Evolutionary conservation across 2,329 filamentous ascomycete genomes (phyloP), one percentile per base, ranked within the genome.

Genomic region (Phialocephala subalpina): DNA sequence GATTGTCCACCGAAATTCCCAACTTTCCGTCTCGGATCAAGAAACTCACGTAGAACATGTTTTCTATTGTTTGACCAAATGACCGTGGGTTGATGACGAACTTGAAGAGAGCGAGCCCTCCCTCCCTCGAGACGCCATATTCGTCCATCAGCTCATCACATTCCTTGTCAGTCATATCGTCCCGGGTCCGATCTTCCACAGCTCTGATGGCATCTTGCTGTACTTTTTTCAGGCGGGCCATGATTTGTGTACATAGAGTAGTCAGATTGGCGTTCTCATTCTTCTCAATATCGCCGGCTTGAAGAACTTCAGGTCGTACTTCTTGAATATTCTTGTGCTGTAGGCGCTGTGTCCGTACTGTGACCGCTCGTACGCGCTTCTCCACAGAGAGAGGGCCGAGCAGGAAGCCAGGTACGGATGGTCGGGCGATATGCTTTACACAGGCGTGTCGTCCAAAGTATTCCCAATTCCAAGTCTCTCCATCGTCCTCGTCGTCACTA

Each of bases 21-120:
- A 94, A 87, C 66, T 86, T 88, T 12, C 94, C 94, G 79, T 99
- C 96, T 65, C 92, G 89, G 66, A 98, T 93, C 67, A 99, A 81
- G 75, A 99, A 99, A 76, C 93, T 97, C 72, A 97, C 87, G 77
- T 98, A 98, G 78, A 99, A 99, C 73, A 99, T 83, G 73, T 99
- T 99, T 77, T 99, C 96, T 7, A 99, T 90, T 0, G 94, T 97
- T 78, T 99, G 96, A 0, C 93, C 93, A 74, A 98, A 99, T 0
- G 93, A 97, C 45, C 82, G 82, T 0, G 96, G 96, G 73, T 99
- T 97, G 69, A 98, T 86, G 47, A 94, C 92, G 72, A 97, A 98
- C 60, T 91, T 89, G 77, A 97, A 91, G 14, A 97, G 80, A 58
- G 92, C 88, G 3, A 97, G 86, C 18, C 92, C 92, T 1, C 89